Base-by-base conservation (phyloP, 495 filamentous ascomycete species). In the Jackrogersella minutella region DNA sequence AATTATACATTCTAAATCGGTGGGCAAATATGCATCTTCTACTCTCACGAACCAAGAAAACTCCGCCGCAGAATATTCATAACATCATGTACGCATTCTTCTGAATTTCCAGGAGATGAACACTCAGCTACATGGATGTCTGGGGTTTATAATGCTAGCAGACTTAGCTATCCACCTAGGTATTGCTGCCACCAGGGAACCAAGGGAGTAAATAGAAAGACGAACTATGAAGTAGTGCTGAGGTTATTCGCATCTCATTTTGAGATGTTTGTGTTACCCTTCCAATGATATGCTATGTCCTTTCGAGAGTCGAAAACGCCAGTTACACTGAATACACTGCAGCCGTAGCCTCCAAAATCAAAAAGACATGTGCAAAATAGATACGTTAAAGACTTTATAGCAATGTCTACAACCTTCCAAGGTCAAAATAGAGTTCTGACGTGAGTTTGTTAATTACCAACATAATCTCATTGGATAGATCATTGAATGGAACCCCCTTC, bases 371-470 rank as follows among this genome's bases (percentile, higher is more conserved):
- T 17, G 11, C 10, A 36, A 36, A 10, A 37, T n/a, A 30, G n/a
- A 4, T 3, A 55, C 19, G 46, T 43, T 33, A 41, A 34, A 47
- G 26, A 30, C 36, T n/a, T n/a, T n/a, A 21, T n/a, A 41, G 22
- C 16, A 16, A 44, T 30, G 3, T 10, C 2, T n/a, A 64, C 30
- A 1, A 24, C 11, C 46, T 21, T 30, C 26, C 28, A 56, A 51
- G 19, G 64, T 67, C 34, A 21, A 57, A 62, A 39, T 68, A 62
- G 37, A 68, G 58, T 62, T 62, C 52, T 62, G 31, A 68, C 43
- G 14, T 33, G 16, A 3, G 22, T 17, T 0, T 13, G n/a, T 26
- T 49, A 37, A 36, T 16, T 26, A 5, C 22, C 39, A 24, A 36
- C 2, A 36, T 24, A 11, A 40, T 51, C 44, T 44, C 53, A 68